These are phyloP conservation scores for Scenedesmus sp. DNA, from an alignment of 163 green algal genomes.

Conservation along the genomic window DNA sequence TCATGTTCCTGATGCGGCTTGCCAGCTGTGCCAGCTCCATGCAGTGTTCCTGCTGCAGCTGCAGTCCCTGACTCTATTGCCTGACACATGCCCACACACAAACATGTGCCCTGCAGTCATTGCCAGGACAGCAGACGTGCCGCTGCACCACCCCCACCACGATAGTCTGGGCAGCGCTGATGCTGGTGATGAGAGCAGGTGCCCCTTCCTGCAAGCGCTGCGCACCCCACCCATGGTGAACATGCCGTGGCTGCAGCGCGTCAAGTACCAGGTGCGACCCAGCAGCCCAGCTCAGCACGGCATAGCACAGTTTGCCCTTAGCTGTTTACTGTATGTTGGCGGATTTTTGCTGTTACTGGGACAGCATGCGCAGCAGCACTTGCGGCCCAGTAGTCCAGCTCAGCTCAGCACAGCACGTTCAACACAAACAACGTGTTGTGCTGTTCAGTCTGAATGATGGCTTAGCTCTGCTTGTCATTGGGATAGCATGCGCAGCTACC, in stretches of 20 bases:
- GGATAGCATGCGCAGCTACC: background rate
- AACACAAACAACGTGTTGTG: background rate
- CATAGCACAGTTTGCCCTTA: background rate
- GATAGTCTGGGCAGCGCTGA: background rate
- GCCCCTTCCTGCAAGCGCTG: conserved; percentile 15
- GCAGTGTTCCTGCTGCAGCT: background rate
- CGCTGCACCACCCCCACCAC: background rate
- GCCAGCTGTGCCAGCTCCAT: background rate
- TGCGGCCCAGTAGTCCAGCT: too few species aligned
- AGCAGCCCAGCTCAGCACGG: background rate
- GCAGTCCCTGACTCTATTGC: background rate
- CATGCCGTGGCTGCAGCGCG: conserved; percentile 21
- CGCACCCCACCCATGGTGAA: conserved; percentile 6
- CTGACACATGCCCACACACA: background rate
- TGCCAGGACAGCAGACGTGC: conserved; percentile 4
- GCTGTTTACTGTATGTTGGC: background rate
- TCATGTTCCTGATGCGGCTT: background rate
- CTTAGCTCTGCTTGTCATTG: too few species aligned
- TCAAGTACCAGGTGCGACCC: background rate
- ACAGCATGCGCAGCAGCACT: background rate
- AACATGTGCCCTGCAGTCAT: background rate
- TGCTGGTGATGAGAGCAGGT: conserved; percentile 5
- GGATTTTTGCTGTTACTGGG: too few species aligned
- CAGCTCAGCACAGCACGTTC: background rate
- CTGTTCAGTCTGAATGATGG: too few species aligned